A percentile compares a stretch with the other conserved stretches of the same genome.
Conservation (phyloP, 805 yeast species). For the Helenozyma rhizophorensis region DNA sequence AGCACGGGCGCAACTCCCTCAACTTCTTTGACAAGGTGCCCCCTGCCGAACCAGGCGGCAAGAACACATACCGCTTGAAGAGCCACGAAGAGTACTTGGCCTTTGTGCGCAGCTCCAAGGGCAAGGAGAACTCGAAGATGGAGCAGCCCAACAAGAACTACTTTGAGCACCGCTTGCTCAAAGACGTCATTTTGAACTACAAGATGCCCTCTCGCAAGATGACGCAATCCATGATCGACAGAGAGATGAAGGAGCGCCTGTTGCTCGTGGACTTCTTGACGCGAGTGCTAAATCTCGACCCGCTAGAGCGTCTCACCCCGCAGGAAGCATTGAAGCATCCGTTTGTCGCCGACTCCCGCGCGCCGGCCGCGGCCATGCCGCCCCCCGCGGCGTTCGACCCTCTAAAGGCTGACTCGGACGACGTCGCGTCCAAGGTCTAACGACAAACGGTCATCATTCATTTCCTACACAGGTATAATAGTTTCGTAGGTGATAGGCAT, state of each 20-base stretch:
- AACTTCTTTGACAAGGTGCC: conserved; percentile 56
- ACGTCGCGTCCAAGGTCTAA: too few relatives aligned
- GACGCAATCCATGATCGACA: conserved; percentile 52
- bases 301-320: conserved; percentile 94
- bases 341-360: conserved; percentile 50
- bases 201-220: conserved; percentile 59
- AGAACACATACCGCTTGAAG: conserved; percentile 30
- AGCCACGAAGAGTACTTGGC: conserved; percentile 33
- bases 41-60: conserved; percentile 18
- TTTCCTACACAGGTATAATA: too few relatives aligned
- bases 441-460: too few relatives aligned
- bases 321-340: conserved; percentile 93
- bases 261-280: conserved; percentile 71
- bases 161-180: conserved; percentile 58
- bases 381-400: not conserved
- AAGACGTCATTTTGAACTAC: conserved; percentile 75
- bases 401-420: too few relatives aligned
- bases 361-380: not conserved
- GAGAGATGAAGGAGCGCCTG: conserved; percentile 68
- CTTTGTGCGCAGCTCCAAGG: conserved; percentile 22
- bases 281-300: conserved; percentile 79
- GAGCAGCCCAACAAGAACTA: conserved; percentile 87
- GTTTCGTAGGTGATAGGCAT: too few relatives aligned
- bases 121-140: conserved; percentile 29
- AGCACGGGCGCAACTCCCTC: conserved; percentile 81